Evolutionary conservation across 805 yeast species (phyloP).

Genomic region (Debaryomyces tyrocola): DNA sequence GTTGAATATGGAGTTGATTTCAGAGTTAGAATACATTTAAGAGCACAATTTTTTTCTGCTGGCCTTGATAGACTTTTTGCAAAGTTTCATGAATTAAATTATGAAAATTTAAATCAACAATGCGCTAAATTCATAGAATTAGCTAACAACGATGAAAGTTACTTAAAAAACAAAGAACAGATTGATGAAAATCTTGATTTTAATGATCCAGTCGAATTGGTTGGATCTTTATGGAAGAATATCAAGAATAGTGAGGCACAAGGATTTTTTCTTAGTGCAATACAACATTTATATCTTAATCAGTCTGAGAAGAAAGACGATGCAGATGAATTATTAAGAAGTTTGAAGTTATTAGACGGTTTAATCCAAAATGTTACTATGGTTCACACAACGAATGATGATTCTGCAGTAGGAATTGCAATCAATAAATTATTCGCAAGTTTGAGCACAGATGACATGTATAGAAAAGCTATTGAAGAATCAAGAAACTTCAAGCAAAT

Average conservation of each 20-base stretch:
- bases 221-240: constrained; percentile 56
- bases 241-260: constrained; percentile 61
- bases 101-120: constrained; percentile 63
- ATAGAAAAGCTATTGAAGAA: constrained; percentile 63
- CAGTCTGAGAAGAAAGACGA: constrained; percentile 51
- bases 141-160: constrained; percentile 56
- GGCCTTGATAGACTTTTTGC: constrained; percentile 56
- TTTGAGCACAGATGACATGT: constrained; percentile 83
- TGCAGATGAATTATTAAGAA: constrained; percentile 45
- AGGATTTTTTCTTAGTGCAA: constrained; percentile 57
- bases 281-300: constrained; percentile 64
- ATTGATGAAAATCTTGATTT: constrained; percentile 51
- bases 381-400: constrained; percentile 49
- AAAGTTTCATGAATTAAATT: constrained; percentile 51
- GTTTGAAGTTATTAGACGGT: constrained; percentile 64
- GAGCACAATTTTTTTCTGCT: constrained; percentile 58
- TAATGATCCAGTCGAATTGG: constrained; percentile 70
- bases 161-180: constrained; percentile 33
- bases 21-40: constrained; percentile 53
- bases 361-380: constrained; percentile 60
- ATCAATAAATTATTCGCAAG: constrained; percentile 70
- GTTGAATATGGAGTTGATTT: constrained; percentile 45
- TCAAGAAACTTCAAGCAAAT: constrained; percentile 50
- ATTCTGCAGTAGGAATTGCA: constrained; percentile 64
- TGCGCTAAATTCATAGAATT: constrained; percentile 59